phyloP scores from a whole-genome alignment of 2,329 filamentous ascomycete species.

The Ophiosphaerella narmari region DNA sequence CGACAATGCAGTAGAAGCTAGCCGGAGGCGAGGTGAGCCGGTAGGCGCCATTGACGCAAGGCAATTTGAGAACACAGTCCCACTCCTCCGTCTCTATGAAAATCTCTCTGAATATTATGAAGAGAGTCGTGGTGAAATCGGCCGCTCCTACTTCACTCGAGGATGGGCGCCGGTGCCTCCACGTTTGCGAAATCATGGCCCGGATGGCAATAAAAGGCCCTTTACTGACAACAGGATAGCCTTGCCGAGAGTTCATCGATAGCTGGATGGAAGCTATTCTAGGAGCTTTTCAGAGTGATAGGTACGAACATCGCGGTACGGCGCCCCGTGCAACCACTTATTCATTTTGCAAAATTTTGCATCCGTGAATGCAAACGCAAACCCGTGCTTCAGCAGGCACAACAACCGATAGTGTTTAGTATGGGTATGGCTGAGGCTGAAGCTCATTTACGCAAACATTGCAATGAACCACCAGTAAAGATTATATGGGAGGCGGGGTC shows the following conservation, averaged over 20 bases:
- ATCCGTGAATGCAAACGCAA: too few relatives aligned
- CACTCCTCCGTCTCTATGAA: slow-evolving; percentile 50
- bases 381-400: too few relatives aligned
- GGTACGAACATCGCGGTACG: too few relatives aligned
- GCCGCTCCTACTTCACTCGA: slow-evolving; percentile 47
- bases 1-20: slow-evolving; percentile 15
- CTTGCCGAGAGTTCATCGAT: not conserved
- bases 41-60: not conserved
- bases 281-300: too few relatives aligned
- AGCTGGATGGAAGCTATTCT: too few relatives aligned
- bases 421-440: too few relatives aligned
- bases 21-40: slow-evolving; percentile 13
- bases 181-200: slow-evolving; percentile 46
- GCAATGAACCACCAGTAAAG: too few relatives aligned
- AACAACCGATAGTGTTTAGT: too few relatives aligned
- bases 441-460: too few relatives aligned
- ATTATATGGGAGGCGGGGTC: too few relatives aligned
- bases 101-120: slow-evolving; percentile 50
- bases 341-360: too few relatives aligned
- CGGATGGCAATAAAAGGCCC: slow-evolving; percentile 48
- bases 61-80: slow-evolving; percentile 34
- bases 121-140: slow-evolving; percentile 24
- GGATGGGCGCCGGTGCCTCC: slow-evolving; percentile 44
- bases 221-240: slow-evolving; percentile 19
- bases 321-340: too few relatives aligned